Evolutionary conservation across 345 rosid genomes (phyloP), one percentile per base, ranked within the genome.

Genomic region (Citrus glauca): DNA sequence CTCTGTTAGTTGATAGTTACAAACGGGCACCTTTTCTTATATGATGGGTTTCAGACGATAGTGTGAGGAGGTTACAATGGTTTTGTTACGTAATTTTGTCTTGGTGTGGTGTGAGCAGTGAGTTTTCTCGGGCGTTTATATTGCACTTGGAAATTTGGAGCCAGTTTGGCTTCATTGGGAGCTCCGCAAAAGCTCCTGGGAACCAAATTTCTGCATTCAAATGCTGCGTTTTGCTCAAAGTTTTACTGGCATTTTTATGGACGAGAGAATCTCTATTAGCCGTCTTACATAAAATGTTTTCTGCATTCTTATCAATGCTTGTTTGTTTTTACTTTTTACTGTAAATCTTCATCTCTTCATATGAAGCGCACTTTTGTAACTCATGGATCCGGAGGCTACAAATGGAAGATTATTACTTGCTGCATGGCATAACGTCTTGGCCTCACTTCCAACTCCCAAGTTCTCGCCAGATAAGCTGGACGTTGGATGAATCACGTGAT

Each of bases 21-120:
- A 35, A 37, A 25, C 11, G 42, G 55, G n/a, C 57, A 63, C 74
- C 35, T 65, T 72, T 62, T 69, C 65, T 75, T 42, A 48, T 37
- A 64, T 55, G 71, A 53, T 68, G 57, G 20, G 19, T 50, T 40
- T 68, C 27, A 70, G 42, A 30, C 25, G 69, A 35, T 57, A 30
- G 71, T 63, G 30, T 13, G 69, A 38, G 82, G 75, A 59, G 40
- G 81, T 80, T 80, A 78, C 87, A 61, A 28, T 71, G 27, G 79
- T 82, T 82, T 79, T 79, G 86, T 82, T 74, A 55, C 53, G 81
- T 72, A 72, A 38, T 55, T 74, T 79, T 72, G 83, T 81, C 77
- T 60, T 60, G 45, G 71, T 9, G 81, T 75, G 78, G 61, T 32
- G 71, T 17, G 53, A 70, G 81, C 6, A 17, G 57, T 5, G 57